phyloP scores from a whole-genome alignment of 805 yeast species.

The Torulaspora indica region DNA sequence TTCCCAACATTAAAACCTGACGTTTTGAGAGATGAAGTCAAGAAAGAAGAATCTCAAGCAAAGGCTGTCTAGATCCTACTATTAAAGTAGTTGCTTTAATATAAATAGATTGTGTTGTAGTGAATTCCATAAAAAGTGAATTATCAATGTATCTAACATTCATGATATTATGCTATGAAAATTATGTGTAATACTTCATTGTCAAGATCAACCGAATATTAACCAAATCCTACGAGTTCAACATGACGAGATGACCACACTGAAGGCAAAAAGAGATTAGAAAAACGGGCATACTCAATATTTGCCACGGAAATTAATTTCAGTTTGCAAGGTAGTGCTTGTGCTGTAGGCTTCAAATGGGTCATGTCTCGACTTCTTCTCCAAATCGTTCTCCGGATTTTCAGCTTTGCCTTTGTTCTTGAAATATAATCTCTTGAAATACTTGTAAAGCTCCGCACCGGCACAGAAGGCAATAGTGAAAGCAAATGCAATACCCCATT shows the following conservation, averaged over 20 bases:
- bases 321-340: conserved; percentile 42
- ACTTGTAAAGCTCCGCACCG: conserved; percentile 66
- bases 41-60: conserved; percentile 26
- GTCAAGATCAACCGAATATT: neutral
- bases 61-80: neutral
- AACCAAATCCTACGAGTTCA: neutral
- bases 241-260: too few species aligned
- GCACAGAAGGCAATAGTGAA: conserved; percentile 52
- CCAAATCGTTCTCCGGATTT: conserved; percentile 62
- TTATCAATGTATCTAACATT: neutral
- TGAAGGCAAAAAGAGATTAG: too few species aligned
- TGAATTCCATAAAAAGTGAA: neutral
- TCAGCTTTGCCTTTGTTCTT: conserved; percentile 41
- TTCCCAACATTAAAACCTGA: conserved; percentile 99
- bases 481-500: conserved; percentile 74
- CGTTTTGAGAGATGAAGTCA: conserved; percentile 36
- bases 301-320: conserved; percentile 13
- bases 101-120: conserved; percentile 2
- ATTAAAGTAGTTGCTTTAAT: neutral
- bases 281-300: neutral
- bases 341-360: conserved; percentile 58
- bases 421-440: conserved; percentile 53
- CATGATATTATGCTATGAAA: neutral
- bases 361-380: conserved; percentile 42
- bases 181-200: neutral